phyloP scores from a whole-genome alignment of 2,329 filamentous ascomycete species.

The Ceratocystis diversiconidia region DNA sequence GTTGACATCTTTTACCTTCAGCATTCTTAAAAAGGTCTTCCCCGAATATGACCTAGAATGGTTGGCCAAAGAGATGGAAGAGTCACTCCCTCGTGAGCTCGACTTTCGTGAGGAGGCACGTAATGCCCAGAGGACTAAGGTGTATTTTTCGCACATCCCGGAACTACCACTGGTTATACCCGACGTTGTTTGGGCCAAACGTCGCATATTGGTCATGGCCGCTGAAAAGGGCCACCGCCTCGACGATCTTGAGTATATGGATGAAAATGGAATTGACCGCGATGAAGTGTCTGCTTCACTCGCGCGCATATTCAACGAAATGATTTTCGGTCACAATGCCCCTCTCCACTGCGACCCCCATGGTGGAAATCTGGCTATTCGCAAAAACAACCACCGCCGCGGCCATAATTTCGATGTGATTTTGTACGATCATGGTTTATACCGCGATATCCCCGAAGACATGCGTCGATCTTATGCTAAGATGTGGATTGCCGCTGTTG shows the following conservation, averaged over 20 bases:
- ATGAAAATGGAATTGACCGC: constrained; percentile 73
- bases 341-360: constrained; percentile 95
- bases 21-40: constrained; percentile 80
- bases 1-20: constrained; percentile 78
- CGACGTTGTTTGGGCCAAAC: constrained; percentile 74
- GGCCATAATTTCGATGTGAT: constrained; percentile 81
- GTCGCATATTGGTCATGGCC: constrained; percentile 89
- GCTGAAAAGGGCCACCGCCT: constrained; percentile 74
- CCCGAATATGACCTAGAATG: constrained; percentile 96
- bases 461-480: constrained; percentile 83
- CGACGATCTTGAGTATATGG: constrained; percentile 78
- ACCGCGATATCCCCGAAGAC: constrained; percentile 72
- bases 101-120: constrained; percentile 75
- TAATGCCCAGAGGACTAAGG: constrained; percentile 66
- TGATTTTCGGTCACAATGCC: constrained; percentile 87
- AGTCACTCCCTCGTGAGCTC: constrained; percentile 77
- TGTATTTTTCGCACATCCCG: constrained; percentile 64
- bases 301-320: constrained; percentile 92
- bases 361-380: constrained; percentile 87
- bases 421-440: constrained; percentile 91
- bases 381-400: constrained; percentile 50
- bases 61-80: constrained; percentile 85
- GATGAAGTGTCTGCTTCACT: constrained; percentile 90
- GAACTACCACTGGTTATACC: constrained; percentile 77
- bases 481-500: constrained; percentile 91